Conservation (phyloP, 1,284 basidiomycete genomes). For the Naganishia sp. region DNA sequence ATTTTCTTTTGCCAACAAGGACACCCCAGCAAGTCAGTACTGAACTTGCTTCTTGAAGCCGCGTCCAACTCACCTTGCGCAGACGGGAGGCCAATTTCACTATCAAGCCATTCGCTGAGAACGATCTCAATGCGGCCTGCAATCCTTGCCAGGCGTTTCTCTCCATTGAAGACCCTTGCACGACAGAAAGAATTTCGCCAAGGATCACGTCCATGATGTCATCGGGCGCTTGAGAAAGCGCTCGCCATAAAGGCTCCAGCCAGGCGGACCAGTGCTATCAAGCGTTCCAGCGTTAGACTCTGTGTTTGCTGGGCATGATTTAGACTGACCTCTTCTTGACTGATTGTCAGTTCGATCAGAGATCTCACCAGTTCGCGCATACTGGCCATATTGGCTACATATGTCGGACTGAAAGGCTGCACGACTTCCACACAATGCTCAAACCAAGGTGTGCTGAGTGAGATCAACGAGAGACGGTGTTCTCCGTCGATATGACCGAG, state of each 20-base stretch:
- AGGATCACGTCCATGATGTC: constrained; percentile 26
- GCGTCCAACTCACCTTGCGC: constrained; percentile 18
- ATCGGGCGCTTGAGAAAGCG: constrained; percentile 15
- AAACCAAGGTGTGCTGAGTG: constrained; percentile 21
- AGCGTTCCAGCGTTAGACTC: neutral
- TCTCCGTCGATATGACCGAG: constrained; percentile 19
- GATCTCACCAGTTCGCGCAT: constrained; percentile 18
- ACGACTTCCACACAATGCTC: constrained; percentile 21
- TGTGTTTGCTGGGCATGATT: neutral
- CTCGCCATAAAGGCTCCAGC: constrained; percentile 29
- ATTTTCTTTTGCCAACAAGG: constrained; percentile 14
- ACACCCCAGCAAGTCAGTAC: neutral
- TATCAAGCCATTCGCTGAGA: constrained; percentile 24
- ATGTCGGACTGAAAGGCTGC: constrained; percentile 19
- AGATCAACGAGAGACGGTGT: constrained; percentile 17
- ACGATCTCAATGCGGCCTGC: constrained; percentile 25
- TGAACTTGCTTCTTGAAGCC: neutral
- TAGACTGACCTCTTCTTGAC: constrained; percentile 18
- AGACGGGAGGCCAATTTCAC: constrained; percentile 27
- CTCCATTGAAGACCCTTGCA: constrained; percentile 19
- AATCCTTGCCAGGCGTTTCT: constrained; percentile 19
- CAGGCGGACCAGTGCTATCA: constrained; percentile 27
- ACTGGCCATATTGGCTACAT: constrained; percentile 20
- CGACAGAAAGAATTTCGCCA: constrained; percentile 27
- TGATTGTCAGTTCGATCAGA: constrained; percentile 25